Evolutionary conservation across 768 basidiomycete species (phyloP), one percentile per base, ranked within the genome.

Genomic region (Lactarius akahatsu): DNA sequence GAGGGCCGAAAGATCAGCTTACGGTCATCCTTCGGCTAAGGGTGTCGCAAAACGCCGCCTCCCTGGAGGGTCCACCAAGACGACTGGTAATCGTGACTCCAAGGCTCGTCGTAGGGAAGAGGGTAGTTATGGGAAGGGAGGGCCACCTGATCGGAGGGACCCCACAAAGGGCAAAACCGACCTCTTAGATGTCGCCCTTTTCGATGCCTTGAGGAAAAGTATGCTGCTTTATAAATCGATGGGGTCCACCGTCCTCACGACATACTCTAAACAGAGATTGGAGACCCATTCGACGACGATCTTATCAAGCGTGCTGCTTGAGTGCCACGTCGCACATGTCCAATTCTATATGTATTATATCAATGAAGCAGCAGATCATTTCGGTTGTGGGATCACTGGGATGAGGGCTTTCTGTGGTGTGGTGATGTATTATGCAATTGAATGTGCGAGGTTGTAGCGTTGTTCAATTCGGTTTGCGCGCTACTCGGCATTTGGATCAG

Each of bases 211-310:
- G 62, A 71, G 62, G 63, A 66, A 57, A 56, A 62, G 70, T 69
- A 52, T 13, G 62, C 28, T 4, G 5, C 52, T 45, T 36, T 23
- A 38, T 11, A 38, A n/a, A 38, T 59, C 40, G 32, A 47, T 56
- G 32, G 11, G 5, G 16, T 20, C 36, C 7, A 9, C 4, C 28
- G 11, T 41, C 38, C 32, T 54, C 10, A 52, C 30, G 11, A 10
- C 18, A n/a, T 34, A 11, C n/a, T 55, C 30, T 38, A 26, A 20
- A 36, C 61, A 76, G 75, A 70, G 30, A 72, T 75, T 32, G 75
- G 75, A n/a, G 75, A 76, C 57, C 75, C 75, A 13, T 72, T 76
- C 57, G 73, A 75, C 38, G 73, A 75, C 36, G 64, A 70, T 16
- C 26, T 65, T 32, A 41, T 76, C 57, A 74, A 74, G 71, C 69